Conservation (phyloP, 495 filamentous ascomycete species). For the Lophium mytilinum region DNA sequence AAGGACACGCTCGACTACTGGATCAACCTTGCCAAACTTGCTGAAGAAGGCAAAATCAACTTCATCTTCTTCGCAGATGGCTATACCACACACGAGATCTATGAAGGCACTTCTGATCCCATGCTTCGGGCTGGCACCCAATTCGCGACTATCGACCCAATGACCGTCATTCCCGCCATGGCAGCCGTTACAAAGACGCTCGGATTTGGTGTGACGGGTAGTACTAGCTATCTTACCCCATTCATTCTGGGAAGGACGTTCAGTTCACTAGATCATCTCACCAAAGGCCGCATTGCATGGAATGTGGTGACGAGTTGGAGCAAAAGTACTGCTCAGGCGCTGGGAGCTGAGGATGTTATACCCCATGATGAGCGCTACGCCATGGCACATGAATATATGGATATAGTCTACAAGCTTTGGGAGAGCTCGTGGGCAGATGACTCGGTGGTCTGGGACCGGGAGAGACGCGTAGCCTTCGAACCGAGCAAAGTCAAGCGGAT, state of each 20-base stretch:
- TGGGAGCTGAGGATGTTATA: constrained; percentile 47
- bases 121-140: not conserved
- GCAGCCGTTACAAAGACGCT: constrained; percentile 49
- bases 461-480: too few relatives aligned
- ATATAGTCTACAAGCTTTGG: constrained; percentile 44
- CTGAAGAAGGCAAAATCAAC: constrained; percentile 1
- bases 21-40: not conserved
- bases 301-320: constrained; percentile 59
- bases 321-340: constrained; percentile 51
- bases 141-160: constrained; percentile 1
- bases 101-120: constrained; percentile 28
- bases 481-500: too few relatives aligned
- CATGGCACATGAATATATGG: constrained; percentile 54
- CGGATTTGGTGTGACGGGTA: constrained; percentile 47
- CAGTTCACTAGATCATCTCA: constrained; percentile 43
- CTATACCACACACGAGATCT: constrained; percentile 31
- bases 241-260: constrained; percentile 40
- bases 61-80: constrained; percentile 6
- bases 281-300: constrained; percentile 52
- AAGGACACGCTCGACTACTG: not conserved
- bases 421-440: too few relatives aligned
- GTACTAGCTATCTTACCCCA: constrained; percentile 52
- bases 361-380: constrained; percentile 55
- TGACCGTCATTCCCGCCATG: constrained; percentile 44
- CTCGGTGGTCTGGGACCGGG: too few relatives aligned